Percentiles rank a stretch among this genome's conserved stretches.
phyloP scores from a whole-genome alignment of 495 filamentous ascomycete species.

The Penicillium canescens region DNA sequence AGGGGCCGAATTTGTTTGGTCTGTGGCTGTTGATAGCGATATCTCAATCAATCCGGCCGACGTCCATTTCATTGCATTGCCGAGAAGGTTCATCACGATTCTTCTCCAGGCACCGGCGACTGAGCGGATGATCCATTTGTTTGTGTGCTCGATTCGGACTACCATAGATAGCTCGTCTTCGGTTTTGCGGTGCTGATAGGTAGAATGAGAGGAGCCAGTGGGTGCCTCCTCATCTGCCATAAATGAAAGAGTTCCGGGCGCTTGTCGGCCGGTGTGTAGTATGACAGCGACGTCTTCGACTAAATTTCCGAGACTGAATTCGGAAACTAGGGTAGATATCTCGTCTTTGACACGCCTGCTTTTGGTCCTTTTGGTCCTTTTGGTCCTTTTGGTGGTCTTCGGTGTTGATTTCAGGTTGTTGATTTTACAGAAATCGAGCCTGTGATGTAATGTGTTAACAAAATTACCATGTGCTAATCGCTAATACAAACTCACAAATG shows the following conservation, averaged over 20 bases:
- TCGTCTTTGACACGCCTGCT: background rate
- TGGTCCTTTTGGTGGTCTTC: background rate
- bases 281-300: conserved; percentile 56
- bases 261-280: conserved; percentile 42
- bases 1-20: conserved; percentile 7
- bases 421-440: conserved; percentile 62
- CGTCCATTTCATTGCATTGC: conserved; percentile 75
- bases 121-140: conserved; percentile 54
- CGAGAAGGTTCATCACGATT: conserved; percentile 71
- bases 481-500: conserved; percentile 3
- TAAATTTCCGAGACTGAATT: conserved; percentile 41
- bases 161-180: conserved; percentile 43
- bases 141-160: conserved; percentile 54
- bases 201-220: background rate
- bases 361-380: background rate
- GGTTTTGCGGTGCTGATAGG: too few species aligned
- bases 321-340: background rate
- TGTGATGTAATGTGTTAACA: background rate
- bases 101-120: conserved; percentile 65
- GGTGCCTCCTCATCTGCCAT: background rate
- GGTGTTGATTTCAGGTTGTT: conserved; percentile 35
- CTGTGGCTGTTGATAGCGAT: conserved; percentile 32
- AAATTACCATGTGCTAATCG: background rate
- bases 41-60: conserved; percentile 58
- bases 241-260: background rate